Evolutionary conservation across 2,329 filamentous ascomycete species (phyloP).

Genomic region (Aspergillus sp.): DNA sequence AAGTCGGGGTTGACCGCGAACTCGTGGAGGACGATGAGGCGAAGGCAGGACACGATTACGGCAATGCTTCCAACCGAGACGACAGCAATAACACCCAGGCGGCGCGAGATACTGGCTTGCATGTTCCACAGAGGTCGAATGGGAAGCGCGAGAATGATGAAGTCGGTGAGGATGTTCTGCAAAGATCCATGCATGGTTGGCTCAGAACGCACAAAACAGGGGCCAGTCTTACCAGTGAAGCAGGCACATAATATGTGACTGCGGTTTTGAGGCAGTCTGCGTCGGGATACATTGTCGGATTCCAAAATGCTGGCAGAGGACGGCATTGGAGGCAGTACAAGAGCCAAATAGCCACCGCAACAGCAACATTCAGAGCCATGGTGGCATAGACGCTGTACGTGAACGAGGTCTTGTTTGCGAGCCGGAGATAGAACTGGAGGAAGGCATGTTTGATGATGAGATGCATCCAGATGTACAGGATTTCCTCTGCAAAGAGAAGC

Average conservation of each 20-base stretch:
- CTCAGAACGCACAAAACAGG: no score
- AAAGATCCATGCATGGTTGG: no score
- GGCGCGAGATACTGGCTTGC: not conserved
- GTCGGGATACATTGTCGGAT: not conserved
- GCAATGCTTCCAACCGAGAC: slow-evolving; percentile 7
- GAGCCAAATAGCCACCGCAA: not conserved
- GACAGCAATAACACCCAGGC: slow-evolving; percentile 6
- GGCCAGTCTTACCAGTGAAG: not conserved
- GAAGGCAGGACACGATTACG: slow-evolving; percentile 7
- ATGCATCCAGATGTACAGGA: slow-evolving; percentile 11
- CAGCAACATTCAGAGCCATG: not conserved
- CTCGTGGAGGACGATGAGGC: slow-evolving; percentile 6
- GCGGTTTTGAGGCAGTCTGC: not conserved
- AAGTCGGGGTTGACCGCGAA: slow-evolving; percentile 1
- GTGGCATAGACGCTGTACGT: not conserved
- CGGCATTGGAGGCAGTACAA: slow-evolving; percentile 7
- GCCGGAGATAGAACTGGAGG: slow-evolving; percentile 10
- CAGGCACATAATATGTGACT: slow-evolving; percentile 9
- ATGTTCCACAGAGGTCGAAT: slow-evolving; percentile 7
- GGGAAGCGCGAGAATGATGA: slow-evolving; percentile 1
- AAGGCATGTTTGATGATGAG: slow-evolving; percentile 10
- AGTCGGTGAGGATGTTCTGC: slow-evolving; percentile 9
- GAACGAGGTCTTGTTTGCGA: not conserved
- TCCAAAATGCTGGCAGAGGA: slow-evolving; percentile 6
- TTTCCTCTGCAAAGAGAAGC: slow-evolving; percentile 11